These are phyloP conservation scores for Penicillium polonicum DNA, from an alignment of 2,329 filamentous ascomycete genomes.

Conservation along the genomic window DNA sequence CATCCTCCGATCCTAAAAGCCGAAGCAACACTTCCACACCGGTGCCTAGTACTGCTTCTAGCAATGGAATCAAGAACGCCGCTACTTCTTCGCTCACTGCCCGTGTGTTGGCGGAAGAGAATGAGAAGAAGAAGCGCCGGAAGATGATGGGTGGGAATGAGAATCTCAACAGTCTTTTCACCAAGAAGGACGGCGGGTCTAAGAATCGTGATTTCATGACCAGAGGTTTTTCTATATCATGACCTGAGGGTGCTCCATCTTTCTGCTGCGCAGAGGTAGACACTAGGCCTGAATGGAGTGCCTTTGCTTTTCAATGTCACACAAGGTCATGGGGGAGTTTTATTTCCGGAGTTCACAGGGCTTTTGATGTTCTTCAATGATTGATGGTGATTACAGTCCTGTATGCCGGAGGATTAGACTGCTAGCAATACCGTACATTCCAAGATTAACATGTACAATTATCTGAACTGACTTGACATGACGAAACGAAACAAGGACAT, in stretches of 20 bases:
- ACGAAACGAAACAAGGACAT: background rate
- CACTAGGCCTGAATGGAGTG: background rate
- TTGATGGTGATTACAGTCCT: background rate
- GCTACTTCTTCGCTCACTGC: constrained; percentile 82
- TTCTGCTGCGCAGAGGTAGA: constrained; percentile 41
- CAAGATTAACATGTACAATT: constrained; percentile 4
- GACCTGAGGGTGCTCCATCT: constrained; percentile 56
- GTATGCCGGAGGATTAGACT: background rate
- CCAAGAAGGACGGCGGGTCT: constrained; percentile 43
- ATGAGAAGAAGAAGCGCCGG: constrained; percentile 73
- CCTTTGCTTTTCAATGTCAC: background rate
- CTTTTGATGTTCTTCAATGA: background rate
- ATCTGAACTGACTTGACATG: background rate
- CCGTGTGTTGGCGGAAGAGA: constrained; percentile 83
- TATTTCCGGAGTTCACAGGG: constrained; percentile 4
- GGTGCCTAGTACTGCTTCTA: constrained; percentile 30
- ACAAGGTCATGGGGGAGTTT: background rate
- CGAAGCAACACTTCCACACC: constrained; percentile 35
- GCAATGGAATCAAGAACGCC: constrained; percentile 77
- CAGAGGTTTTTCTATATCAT: constrained; percentile 58
- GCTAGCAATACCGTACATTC: background rate
- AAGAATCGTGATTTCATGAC: constrained; percentile 59
- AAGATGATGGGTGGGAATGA: constrained; percentile 65
- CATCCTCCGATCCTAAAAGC: constrained; percentile 13
- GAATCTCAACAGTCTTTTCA: constrained; percentile 56